Conservation (phyloP, 2,329 filamentous ascomycete species). For the Triangularia verruculosa region DNA sequence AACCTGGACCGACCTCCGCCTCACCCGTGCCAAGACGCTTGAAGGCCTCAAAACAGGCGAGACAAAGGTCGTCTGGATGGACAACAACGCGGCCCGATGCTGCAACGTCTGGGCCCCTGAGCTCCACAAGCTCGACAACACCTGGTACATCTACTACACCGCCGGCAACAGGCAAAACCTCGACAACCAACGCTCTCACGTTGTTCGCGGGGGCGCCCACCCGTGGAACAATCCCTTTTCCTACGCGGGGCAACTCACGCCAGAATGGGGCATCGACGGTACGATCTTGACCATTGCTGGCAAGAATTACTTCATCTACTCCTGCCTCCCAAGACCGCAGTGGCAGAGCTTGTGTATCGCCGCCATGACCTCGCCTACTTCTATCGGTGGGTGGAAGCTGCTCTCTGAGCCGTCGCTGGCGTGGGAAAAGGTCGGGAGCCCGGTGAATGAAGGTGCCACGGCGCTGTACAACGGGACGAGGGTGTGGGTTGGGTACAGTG, state of each 20-base stretch:
- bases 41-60: slow-evolving; percentile 53
- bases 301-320: slow-evolving; percentile 53
- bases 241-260: slow-evolving; percentile 46
- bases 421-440: slow-evolving; percentile 49
- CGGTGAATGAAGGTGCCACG: slow-evolving; percentile 55
- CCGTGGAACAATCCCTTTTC: slow-evolving; percentile 49
- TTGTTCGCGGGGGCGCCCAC: slow-evolving; percentile 48
- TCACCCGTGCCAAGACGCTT: slow-evolving; percentile 53
- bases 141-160: slow-evolving; percentile 57
- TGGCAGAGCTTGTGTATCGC: slow-evolving; percentile 40
- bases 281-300: slow-evolving; percentile 48
- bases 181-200: slow-evolving; percentile 50
- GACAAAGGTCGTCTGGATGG: slow-evolving; percentile 50
- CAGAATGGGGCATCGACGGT: slow-evolving; percentile 53
- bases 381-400: slow-evolving; percentile 39
- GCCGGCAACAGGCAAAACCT: slow-evolving; percentile 46
- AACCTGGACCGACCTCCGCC: slow-evolving; percentile 53
- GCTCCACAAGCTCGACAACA: slow-evolving; percentile 40
- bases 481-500: slow-evolving; percentile 53
- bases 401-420: slow-evolving; percentile 49
- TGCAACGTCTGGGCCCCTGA: slow-evolving; percentile 60
- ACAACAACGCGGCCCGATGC: slow-evolving; percentile 44
- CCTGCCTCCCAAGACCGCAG: slow-evolving; percentile 45
- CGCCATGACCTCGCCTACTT: slow-evolving; percentile 40
- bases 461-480: slow-evolving; percentile 52